Base-by-base conservation (phyloP, 257 asterid species). In the Solanum chiquidenum region DNA sequence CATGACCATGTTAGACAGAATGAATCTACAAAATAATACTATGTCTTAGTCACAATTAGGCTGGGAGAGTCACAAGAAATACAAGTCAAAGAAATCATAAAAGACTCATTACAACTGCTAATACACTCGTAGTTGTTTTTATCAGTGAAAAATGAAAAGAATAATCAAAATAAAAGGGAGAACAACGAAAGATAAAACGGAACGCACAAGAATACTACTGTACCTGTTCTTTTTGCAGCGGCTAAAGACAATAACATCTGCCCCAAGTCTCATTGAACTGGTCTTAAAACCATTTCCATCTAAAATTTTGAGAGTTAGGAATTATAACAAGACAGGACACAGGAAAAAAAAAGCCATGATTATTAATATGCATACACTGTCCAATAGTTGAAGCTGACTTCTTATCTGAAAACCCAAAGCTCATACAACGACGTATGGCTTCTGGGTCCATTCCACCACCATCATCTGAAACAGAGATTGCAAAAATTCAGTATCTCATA, bases 231-330 rank as follows among this genome's bases (percentile, higher is more conserved):
- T 89, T 91, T 88, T 80, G 85, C 68, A 66, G 85, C 98, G 98
- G 88, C 97, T 96, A 92, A 96, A 94, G 91, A 96, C 98, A 89
- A 96, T 89, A 60, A 92, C 99, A 86, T 96, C 99, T 21, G 98
- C 95, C 80, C 99, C 99, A 52, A 96, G 99, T 91, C 99, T 93
- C 99, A 96, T 96, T 64, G 99, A 91, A 90, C 99, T 96, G 88
- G 99, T 96, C 92, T 96, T 96, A 86, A 96, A 96, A 77, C 99
- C 99, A 93, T 96, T 96, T 87, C 99, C 99, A 94, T 96, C 99
- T 96, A 94, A 90, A 94, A 92, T 76, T 84, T 85, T 40, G 88
- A 58, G 85, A 90, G 90, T 90, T 88, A 90, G 73, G 16, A 80
- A 46, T 86, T 86, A 55, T 55, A 46, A 49, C 83, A 49, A 31